phyloP scores from a whole-genome alignment of 208 protist species.

The Plasmodiophora brassicae region DNA sequence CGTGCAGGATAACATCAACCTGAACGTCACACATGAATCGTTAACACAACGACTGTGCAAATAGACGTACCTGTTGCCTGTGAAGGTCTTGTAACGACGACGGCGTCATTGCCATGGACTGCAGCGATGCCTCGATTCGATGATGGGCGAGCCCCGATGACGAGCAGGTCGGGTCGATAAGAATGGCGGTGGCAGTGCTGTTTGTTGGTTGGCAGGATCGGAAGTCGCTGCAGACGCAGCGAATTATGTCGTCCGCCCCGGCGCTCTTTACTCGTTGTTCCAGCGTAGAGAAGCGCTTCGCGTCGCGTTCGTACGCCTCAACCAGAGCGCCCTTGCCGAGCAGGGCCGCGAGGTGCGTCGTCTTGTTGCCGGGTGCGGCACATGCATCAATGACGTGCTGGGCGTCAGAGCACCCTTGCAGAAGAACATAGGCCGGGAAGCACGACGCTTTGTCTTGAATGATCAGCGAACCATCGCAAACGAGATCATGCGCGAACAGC shows the following conservation, averaged over 20 bases:
- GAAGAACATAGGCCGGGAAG: conserved; percentile 52
- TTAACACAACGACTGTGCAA: background rate
- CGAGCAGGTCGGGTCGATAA: conserved; percentile 64
- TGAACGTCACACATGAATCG: no score
- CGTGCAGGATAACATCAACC: conserved; percentile 46
- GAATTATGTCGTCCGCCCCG: background rate
- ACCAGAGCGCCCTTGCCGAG: conserved; percentile 50
- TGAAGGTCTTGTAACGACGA: background rate
- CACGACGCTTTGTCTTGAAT: conserved; percentile 70
- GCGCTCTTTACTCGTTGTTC: background rate
- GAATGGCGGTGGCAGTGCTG: conserved; percentile 39
- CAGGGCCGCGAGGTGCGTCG: conserved; percentile 51
- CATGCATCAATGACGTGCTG: conserved; percentile 60
- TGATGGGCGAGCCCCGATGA: conserved; percentile 58
- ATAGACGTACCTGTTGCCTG: background rate
- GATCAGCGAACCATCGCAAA: conserved; percentile 36
- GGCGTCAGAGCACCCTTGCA: background rate
- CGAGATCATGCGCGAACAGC: conserved; percentile 54
- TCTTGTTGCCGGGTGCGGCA: conserved; percentile 69
- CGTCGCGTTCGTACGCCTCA: conserved; percentile 49
- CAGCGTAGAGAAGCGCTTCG: conserved; percentile 30
- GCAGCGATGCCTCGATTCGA: background rate
- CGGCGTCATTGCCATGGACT: background rate
- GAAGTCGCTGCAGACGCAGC: conserved; percentile 32
- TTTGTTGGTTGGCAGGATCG: background rate